Evolutionary conservation across 2,329 filamentous ascomycete species (phyloP).

Genomic region (Macroventuria anomochaeta): DNA sequence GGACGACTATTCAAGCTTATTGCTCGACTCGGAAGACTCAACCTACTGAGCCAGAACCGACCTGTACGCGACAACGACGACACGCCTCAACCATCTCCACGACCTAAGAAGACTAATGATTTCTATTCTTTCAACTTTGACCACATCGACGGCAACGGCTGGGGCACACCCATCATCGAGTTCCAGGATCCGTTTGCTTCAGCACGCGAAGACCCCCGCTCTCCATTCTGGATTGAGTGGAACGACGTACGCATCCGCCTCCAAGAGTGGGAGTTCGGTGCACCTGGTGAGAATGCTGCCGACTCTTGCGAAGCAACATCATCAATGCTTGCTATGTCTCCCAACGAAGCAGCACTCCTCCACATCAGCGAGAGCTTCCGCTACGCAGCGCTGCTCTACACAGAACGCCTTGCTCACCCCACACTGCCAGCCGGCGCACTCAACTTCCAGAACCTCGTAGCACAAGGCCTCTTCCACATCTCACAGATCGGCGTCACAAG

Average conservation of each 20-base stretch:
- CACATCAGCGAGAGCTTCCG: slow-evolving; percentile 91
- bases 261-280: slow-evolving; percentile 76
- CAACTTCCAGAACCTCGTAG: slow-evolving; percentile 83
- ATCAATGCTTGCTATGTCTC: slow-evolving; percentile 39
- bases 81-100: slow-evolving; percentile 44
- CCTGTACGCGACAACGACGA: slow-evolving; percentile 51
- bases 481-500: slow-evolving; percentile 75
- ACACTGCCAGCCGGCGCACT: slow-evolving; percentile 73
- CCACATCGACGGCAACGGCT: slow-evolving; percentile 72
- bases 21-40: slow-evolving; percentile 81
- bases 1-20: slow-evolving; percentile 85
- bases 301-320: slow-evolving; percentile 34
- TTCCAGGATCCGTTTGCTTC: slow-evolving; percentile 49
- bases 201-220: slow-evolving; percentile 61
- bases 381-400: slow-evolving; percentile 86
- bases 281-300: slow-evolving; percentile 36
- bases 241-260: slow-evolving; percentile 77
- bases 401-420: slow-evolving; percentile 83
- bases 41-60: slow-evolving; percentile 76
- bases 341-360: slow-evolving; percentile 73
- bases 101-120: slow-evolving; percentile 49
- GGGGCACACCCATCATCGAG: slow-evolving; percentile 64
- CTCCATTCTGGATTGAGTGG: slow-evolving; percentile 85
- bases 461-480: slow-evolving; percentile 82
- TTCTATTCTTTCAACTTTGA: slow-evolving; percentile 62